A percentile compares a stretch with the other conserved stretches of the same genome.
phyloP scores from a whole-genome alignment of 768 basidiomycete genomes.

The Podaxis sp. region DNA sequence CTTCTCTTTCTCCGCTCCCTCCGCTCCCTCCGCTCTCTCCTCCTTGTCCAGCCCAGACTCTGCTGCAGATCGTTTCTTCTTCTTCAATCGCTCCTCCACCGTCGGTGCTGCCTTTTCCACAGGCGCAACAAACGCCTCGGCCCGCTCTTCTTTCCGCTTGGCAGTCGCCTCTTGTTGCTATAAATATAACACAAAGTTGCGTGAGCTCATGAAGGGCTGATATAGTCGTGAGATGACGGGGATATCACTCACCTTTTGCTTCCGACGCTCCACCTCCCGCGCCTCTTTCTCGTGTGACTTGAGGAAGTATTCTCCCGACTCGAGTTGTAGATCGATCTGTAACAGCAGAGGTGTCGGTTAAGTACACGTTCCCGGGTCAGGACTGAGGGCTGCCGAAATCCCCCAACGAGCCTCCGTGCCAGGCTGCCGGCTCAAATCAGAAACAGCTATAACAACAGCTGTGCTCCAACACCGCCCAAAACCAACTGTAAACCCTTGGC shows the following conservation, averaged over 20 bases:
- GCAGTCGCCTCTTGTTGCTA: slow-evolving; percentile 80
- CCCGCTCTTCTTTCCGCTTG: slow-evolving; percentile 74
- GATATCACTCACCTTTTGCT: slow-evolving; percentile 60
- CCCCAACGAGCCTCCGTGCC: not conserved
- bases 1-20: slow-evolving; percentile 26
- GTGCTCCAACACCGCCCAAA: not conserved
- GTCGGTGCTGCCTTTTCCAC: slow-evolving; percentile 71
- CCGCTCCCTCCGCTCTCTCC: slow-evolving; percentile 23
- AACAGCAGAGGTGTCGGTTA: not conserved
- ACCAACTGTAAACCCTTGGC: not conserved
- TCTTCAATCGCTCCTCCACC: slow-evolving; percentile 71
- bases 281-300: slow-evolving; percentile 85
- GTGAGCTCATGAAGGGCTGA: not conserved
- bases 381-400: not conserved
- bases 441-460: not conserved
- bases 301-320: slow-evolving; percentile 98
- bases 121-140: slow-evolving; percentile 87
- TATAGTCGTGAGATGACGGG: not conserved
- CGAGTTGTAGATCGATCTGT: slow-evolving; percentile 89
- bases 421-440: not conserved
- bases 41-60: slow-evolving; percentile 42
- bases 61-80: slow-evolving; percentile 38
- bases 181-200: slow-evolving; percentile 6
- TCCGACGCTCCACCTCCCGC: slow-evolving; percentile 65
- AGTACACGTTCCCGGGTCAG: not conserved